Evolutionary conservation across 257 asterid species (phyloP).

Genomic region (Nemophila menziesii): DNA sequence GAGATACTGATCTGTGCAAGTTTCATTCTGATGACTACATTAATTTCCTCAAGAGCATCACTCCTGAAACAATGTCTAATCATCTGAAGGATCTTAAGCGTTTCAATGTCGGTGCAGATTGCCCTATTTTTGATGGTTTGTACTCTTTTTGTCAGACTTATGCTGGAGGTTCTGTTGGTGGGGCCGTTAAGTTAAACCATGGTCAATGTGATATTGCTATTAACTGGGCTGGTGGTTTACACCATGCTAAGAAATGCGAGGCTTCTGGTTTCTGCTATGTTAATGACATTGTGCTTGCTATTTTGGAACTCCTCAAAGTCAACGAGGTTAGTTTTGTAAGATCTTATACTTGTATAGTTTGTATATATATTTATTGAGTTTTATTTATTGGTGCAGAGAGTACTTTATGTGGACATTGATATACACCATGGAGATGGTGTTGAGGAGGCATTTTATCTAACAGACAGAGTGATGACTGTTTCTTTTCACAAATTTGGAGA

Average conservation of each 20-base stretch:
- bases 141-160: not conserved
- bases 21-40: not conserved
- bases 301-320: not conserved
- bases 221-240: conserved; percentile 16
- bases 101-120: not conserved
- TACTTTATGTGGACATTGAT: not conserved
- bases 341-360: not conserved
- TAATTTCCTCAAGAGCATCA: not conserved
- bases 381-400: not conserved
- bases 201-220: not conserved
- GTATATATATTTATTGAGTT: no score
- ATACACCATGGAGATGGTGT: not conserved
- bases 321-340: not conserved
- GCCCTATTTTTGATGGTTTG: not conserved
- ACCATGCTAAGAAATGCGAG: conserved; percentile 39
- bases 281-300: not conserved
- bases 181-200: not conserved
- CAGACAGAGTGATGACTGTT: not conserved
- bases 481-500: not conserved
- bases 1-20: not conserved
- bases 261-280: conserved; percentile 48
- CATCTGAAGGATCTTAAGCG: not conserved
- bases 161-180: conserved; percentile 1
- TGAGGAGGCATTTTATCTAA: not conserved
- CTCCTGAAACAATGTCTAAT: not conserved